Evolutionary conservation across 129 eudicot genomes (phyloP).

Genomic region (Gnaphalium uliginosum): DNA sequence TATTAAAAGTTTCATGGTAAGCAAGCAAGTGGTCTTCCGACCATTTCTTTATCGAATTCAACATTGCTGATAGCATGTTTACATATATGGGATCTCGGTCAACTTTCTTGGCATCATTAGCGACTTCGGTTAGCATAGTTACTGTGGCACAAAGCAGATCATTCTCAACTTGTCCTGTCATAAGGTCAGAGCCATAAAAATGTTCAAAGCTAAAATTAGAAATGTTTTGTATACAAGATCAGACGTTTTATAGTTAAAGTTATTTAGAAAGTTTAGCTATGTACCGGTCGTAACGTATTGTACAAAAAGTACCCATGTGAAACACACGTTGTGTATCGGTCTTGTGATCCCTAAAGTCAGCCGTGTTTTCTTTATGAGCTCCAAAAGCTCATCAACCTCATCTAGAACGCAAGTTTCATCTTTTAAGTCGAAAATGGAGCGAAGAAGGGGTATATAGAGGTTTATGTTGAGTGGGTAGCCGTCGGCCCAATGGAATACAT

Average conservation of each 20-base stretch:
- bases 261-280: neutral
- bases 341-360: constrained; percentile 58
- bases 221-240: neutral
- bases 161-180: constrained; percentile 67
- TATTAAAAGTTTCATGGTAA: constrained; percentile 53
- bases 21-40: constrained; percentile 57
- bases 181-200: constrained; percentile 2
- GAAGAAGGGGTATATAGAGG: constrained; percentile 57
- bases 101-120: constrained; percentile 67
- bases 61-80: constrained; percentile 49
- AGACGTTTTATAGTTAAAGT: neutral
- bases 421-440: constrained; percentile 63
- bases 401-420: constrained; percentile 74
- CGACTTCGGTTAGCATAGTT: constrained; percentile 73
- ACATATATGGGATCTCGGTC: constrained; percentile 59
- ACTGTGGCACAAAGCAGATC: constrained; percentile 74
- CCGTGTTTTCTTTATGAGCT: constrained; percentile 93
- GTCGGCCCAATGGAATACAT: constrained; percentile 85
- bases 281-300: constrained; percentile 41
- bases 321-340: constrained; percentile 70
- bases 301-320: constrained; percentile 79
- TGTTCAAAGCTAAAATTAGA: neutral
- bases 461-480: constrained; percentile 74
- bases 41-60: constrained; percentile 63
- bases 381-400: constrained; percentile 78